Conservation (phyloP, 2,329 filamentous ascomycete species). For the Penicillium sp. region DNA sequence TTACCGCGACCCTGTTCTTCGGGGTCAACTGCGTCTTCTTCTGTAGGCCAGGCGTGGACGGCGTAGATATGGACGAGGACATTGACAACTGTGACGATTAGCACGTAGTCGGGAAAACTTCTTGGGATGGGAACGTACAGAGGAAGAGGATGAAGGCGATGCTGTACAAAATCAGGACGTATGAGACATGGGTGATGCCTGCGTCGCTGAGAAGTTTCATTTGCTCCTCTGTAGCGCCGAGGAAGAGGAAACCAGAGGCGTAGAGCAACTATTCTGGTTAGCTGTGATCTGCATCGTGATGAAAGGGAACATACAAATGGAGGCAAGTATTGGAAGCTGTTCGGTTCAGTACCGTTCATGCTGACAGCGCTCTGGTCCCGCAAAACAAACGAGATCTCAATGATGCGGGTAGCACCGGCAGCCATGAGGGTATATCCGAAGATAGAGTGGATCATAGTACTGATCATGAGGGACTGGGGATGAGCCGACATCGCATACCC, state of each 20-base stretch:
- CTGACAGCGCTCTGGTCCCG: conserved; percentile 69
- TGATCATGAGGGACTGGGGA: conserved; percentile 80
- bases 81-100: conserved; percentile 65
- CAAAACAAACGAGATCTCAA: conserved; percentile 89
- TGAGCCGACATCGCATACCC: conserved; percentile 96
- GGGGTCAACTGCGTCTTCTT: conserved; percentile 32
- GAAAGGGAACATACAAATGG: conserved; percentile 65
- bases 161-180: conserved; percentile 89
- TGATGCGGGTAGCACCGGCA: conserved; percentile 78
- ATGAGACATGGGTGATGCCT: conserved; percentile 84
- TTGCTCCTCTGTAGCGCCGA: conserved; percentile 96
- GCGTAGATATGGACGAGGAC: conserved; percentile 86
- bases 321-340: conserved; percentile 73
- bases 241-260: conserved; percentile 93
- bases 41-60: conserved; percentile 56
- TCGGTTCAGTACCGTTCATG: conserved; percentile 70
- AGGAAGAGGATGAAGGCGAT: conserved; percentile 89
- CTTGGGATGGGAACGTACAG: conserved; percentile 55
- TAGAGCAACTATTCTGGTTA: conserved; percentile 71
- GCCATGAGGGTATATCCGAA: conserved; percentile 97
- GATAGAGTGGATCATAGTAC: conserved; percentile 82
- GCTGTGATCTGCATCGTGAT: conserved; percentile 22
- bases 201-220: conserved; percentile 77
- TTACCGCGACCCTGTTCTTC: conserved; percentile 20
- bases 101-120: conserved; percentile 2